Conservation (phyloP, 768 basidiomycete species). For the Cyathus striatus region DNA sequence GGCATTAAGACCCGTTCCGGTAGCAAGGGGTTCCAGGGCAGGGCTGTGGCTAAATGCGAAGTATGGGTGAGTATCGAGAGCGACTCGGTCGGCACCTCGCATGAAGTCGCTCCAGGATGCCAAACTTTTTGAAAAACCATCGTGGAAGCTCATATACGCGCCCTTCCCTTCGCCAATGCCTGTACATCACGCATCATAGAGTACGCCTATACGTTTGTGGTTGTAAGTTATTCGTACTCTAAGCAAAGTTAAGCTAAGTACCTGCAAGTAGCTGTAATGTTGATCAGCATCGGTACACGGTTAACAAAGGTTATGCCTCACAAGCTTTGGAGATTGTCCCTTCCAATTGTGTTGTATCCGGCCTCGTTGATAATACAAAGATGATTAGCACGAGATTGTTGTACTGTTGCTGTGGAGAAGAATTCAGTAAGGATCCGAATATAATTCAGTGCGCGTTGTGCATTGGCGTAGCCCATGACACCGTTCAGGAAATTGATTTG, state of each 20-base stretch:
- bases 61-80: conserved; percentile 35
- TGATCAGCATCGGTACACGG: conserved; percentile 7
- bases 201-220: conserved; percentile 46
- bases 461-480: conserved; percentile 85
- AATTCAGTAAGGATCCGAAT: conserved; percentile 80
- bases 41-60: conserved; percentile 41
- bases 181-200: conserved; percentile 67
- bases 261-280: too few relatives aligned
- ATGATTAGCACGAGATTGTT: conserved; percentile 53
- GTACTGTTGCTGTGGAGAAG: conserved; percentile 77
- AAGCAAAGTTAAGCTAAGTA: too few relatives aligned
- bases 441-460: conserved; percentile 71
- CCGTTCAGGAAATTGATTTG: conserved; percentile 63
- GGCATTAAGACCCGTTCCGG: conserved; percentile 28
- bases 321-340: conserved; percentile 52
- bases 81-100: conserved; percentile 34
- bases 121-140: conserved; percentile 43
- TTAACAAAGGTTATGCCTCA: conserved; percentile 37
- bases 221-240: too few relatives aligned
- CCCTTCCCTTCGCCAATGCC: conserved; percentile 68
- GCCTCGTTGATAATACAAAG: conserved; percentile 69
- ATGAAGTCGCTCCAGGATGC: conserved; percentile 26
- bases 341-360: conserved; percentile 49
- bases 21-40: conserved; percentile 28
- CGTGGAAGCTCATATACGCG: conserved; percentile 46